A percentile compares a stretch with the other conserved stretches of the same genome.
Conservation (phyloP, 1,284 basidiomycete species). For the Calocybe gambosa region DNA sequence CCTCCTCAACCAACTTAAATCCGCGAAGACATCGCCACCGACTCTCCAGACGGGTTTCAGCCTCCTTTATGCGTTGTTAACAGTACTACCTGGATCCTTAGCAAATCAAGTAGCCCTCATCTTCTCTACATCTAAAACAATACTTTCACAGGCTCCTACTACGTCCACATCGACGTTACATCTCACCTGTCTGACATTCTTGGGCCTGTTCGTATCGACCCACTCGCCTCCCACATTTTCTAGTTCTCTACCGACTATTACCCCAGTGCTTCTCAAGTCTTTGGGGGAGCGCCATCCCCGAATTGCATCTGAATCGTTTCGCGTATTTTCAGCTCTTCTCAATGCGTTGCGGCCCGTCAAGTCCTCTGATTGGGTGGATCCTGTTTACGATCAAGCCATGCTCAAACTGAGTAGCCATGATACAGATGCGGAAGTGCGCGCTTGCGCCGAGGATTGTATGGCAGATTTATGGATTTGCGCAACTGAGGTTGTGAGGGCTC, state of each 20-base stretch:
- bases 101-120: constrained; percentile 64
- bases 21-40: constrained; percentile 70
- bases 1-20: constrained; percentile 79
- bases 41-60: constrained; percentile 84
- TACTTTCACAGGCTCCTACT: constrained; percentile 57
- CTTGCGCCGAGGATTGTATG: constrained; percentile 76
- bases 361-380: constrained; percentile 53
- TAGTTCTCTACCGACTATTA: constrained; percentile 57
- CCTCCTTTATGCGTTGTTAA: constrained; percentile 71
- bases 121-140: constrained; percentile 54
- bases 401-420: constrained; percentile 70
- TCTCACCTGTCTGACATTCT: constrained; percentile 79
- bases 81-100: constrained; percentile 80
- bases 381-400: constrained; percentile 72
- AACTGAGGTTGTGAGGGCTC: constrained; percentile 60
- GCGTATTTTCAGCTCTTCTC: constrained; percentile 66
- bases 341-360: constrained; percentile 59
- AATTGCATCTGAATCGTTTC: constrained; percentile 79
- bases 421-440: constrained; percentile 88
- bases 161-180: constrained; percentile 72
- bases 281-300: constrained; percentile 71
- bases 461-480: constrained; percentile 86
- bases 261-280: constrained; percentile 68
- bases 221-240: constrained; percentile 69
- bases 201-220: constrained; percentile 76